A percentile compares a stretch with the other conserved stretches of the same genome.
phyloP scores from a whole-genome alignment of 1,139 yeast genomes.

The Yamadazyma sp. region DNA sequence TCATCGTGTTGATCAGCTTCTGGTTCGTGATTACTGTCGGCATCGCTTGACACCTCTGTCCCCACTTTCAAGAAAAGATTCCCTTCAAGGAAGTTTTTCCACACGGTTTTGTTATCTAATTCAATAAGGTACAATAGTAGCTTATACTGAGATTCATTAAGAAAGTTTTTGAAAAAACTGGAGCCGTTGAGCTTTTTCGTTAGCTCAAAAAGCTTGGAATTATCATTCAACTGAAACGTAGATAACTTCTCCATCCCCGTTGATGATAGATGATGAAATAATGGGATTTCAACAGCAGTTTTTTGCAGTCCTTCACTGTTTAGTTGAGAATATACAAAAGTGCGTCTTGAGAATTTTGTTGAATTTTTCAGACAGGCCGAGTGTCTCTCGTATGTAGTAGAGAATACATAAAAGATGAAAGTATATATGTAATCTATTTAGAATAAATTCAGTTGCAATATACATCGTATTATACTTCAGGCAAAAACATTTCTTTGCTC shows the following conservation, averaged over 20 bases:
- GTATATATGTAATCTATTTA: constrained; percentile 4
- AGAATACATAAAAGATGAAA: neutral
- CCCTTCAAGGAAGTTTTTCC: constrained; percentile 58
- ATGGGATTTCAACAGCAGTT: neutral
- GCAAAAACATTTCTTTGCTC: neutral
- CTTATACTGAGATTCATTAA: constrained; percentile 62
- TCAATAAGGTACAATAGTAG: constrained; percentile 46
- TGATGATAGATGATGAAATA: neutral
- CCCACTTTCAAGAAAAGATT: constrained; percentile 40
- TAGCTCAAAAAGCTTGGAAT: constrained; percentile 41
- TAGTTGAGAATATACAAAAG: neutral
- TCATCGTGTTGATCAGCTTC: constrained; percentile 15
- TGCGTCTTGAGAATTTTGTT: constrained; percentile 2
- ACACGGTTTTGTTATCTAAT: constrained; percentile 34
- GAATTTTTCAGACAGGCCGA: too few species aligned
- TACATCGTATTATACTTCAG: constrained; percentile 1
- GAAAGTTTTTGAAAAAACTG: constrained; percentile 56
- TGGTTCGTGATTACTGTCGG: constrained; percentile 6
- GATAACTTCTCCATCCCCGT: constrained; percentile 40
- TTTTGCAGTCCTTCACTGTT: neutral
- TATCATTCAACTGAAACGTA: constrained; percentile 44
- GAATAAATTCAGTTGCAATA: constrained; percentile 5
- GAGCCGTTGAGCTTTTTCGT: constrained; percentile 48
- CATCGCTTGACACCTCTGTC: constrained; percentile 8
- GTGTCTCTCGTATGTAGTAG: too few species aligned